Percentiles rank a stretch among this genome's conserved stretches.
Evolutionary conservation across 2,329 filamentous ascomycete species (phyloP).

Genomic region (Xylaria sp.): DNA sequence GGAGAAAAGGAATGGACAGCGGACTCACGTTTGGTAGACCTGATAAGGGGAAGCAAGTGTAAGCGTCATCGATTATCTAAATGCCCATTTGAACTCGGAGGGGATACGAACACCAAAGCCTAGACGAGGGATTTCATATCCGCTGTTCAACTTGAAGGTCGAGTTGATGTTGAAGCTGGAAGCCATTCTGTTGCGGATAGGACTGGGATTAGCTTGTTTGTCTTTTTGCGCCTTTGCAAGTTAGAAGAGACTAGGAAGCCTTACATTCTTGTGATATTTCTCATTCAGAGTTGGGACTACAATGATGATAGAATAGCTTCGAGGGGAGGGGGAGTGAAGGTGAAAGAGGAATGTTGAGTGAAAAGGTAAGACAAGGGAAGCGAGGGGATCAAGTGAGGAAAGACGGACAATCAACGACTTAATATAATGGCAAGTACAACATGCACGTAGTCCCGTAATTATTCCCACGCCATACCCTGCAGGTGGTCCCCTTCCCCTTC

Average conservation of each 20-base stretch:
- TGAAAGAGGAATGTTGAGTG: not conserved
- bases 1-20: too few species aligned
- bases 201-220: not conserved
- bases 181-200: slow-evolving; percentile 46
- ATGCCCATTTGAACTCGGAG: too few species aligned
- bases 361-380: not conserved
- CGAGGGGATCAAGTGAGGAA: not conserved
- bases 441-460: too few species aligned
- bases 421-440: not conserved
- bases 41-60: slow-evolving; percentile 35
- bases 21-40: slow-evolving; percentile 59
- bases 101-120: slow-evolving; percentile 58
- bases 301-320: not conserved
- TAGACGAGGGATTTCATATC: slow-evolving; percentile 57
- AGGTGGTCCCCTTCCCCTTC: too few species aligned
- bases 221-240: not conserved
- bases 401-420: not conserved
- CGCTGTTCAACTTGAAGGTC: slow-evolving; percentile 59
- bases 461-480: too few species aligned
- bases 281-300: not conserved
- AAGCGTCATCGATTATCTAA: not conserved
- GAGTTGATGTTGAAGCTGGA: slow-evolving; percentile 52
- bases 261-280: not conserved
- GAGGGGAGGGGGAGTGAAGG: not conserved
- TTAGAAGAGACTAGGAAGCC: not conserved